Conservation (phyloP, 129 eudicot genomes). For the Saussurea involucrata region DNA sequence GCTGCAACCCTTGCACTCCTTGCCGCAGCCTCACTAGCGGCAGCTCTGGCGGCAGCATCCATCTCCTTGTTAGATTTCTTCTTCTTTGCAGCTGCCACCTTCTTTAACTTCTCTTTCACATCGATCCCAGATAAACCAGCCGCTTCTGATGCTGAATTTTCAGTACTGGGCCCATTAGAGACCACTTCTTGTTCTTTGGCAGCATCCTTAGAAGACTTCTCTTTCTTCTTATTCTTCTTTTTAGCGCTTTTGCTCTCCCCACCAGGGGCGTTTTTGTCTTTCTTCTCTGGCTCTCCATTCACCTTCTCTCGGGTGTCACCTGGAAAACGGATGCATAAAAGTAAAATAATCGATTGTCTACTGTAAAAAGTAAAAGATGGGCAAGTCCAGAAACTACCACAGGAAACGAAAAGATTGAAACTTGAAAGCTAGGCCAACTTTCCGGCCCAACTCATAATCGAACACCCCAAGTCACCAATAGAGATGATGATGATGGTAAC, state of each 20-base stretch:
- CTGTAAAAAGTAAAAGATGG: background rate
- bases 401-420: background rate
- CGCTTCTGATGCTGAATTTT: conserved; percentile 30
- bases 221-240: conserved; percentile 90
- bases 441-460: background rate
- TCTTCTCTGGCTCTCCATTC: conserved; percentile 51
- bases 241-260: conserved; percentile 64
- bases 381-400: background rate
- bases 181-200: conserved; percentile 58
- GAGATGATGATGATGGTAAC: background rate
- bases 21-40: conserved; percentile 87
- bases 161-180: conserved; percentile 32
- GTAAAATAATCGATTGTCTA: background rate
- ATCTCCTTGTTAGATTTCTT: conserved; percentile 81
- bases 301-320: conserved; percentile 48
- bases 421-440: background rate
- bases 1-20: conserved; percentile 90
- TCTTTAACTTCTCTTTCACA: conserved; percentile 76
- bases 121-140: conserved; percentile 49
- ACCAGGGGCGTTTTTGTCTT: conserved; percentile 41
- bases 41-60: conserved; percentile 87
- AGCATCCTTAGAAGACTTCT: conserved; percentile 58
- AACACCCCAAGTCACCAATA: background rate
- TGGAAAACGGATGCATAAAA: conserved; percentile 19
- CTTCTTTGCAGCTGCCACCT: conserved; percentile 70